Conservation (phyloP, 1,284 basidiomycete species). For the Microbotryum silenes-acaulis region DNA sequence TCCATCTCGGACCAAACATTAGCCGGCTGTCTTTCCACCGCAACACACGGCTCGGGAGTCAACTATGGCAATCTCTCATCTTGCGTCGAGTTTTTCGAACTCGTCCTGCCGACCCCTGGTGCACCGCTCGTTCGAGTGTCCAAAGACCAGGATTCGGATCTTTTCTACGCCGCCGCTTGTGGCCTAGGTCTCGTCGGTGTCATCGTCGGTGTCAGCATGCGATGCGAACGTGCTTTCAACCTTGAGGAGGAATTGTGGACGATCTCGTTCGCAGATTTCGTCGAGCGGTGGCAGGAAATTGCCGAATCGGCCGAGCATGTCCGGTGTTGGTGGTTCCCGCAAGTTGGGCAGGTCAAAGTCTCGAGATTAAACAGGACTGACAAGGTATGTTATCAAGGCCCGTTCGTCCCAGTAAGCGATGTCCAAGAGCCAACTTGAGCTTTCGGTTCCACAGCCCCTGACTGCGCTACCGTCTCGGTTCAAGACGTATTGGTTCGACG, state of each 20-base stretch:
- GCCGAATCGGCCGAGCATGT: constrained; percentile 70
- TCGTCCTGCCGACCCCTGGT: constrained; percentile 49
- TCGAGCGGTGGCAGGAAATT: constrained; percentile 53
- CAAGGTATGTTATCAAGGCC: constrained; percentile 52
- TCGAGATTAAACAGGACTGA: constrained; percentile 65
- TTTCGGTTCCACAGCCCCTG: constrained; percentile 8
- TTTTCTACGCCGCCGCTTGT: constrained; percentile 88
- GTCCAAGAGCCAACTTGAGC: not conserved
- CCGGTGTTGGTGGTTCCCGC: constrained; percentile 92
- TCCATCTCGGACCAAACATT: constrained; percentile 96
- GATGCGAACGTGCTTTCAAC: constrained; percentile 74
- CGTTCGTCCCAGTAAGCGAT: constrained; percentile 1
- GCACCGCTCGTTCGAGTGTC: constrained; percentile 63
- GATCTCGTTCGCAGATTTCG: constrained; percentile 53
- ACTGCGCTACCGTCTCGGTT: constrained; percentile 8
- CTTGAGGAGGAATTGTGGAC: constrained; percentile 69
- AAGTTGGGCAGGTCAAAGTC: constrained; percentile 63
- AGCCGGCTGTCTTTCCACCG: constrained; percentile 87
- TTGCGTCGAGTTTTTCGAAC: constrained; percentile 63
- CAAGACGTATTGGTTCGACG: constrained; percentile 5
- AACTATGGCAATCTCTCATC: constrained; percentile 74
- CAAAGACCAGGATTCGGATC: constrained; percentile 49
- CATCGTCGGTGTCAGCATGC: constrained; percentile 68
- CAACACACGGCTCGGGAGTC: constrained; percentile 87
- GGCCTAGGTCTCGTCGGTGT: constrained; percentile 90